These are phyloP conservation scores for Pichia exigua DNA, from an alignment of 805 yeast species.

Conservation along the genomic window DNA sequence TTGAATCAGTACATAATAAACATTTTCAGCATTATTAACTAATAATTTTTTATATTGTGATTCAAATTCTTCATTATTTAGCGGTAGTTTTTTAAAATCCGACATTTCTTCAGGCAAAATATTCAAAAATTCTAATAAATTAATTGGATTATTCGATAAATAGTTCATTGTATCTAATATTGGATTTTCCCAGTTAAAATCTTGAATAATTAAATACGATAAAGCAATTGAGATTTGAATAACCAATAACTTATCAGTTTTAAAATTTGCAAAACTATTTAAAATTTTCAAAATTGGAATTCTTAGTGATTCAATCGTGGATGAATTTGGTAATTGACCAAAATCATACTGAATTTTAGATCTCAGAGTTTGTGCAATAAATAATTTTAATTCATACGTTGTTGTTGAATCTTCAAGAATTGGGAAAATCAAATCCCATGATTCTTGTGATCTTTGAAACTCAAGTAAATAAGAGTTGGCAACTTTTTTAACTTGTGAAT, in stretches of 20 bases:
- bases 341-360: constrained; percentile 81
- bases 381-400: constrained; percentile 55
- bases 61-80: constrained; percentile 75
- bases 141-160: constrained; percentile 36
- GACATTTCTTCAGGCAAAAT: constrained; percentile 87
- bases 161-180: constrained; percentile 54
- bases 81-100: constrained; percentile 66
- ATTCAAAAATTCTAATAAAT: constrained; percentile 70
- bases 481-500: constrained; percentile 31
- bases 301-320: constrained; percentile 50
- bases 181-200: constrained; percentile 63
- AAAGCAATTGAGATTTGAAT: constrained; percentile 78
- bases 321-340: constrained; percentile 58
- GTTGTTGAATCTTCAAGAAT: constrained; percentile 34
- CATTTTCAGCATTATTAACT: constrained; percentile 56
- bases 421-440: constrained; percentile 68
- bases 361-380: constrained; percentile 87
- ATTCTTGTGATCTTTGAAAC: constrained; percentile 75
- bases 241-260: constrained; percentile 45
- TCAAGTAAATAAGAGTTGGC: constrained; percentile 57
- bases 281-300: constrained; percentile 56
- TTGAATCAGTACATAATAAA: constrained; percentile 54
- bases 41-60: constrained; percentile 57
- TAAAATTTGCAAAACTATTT: constrained; percentile 27
- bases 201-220: constrained; percentile 77